Evolutionary conservation across 768 basidiomycete genomes (phyloP).

Genomic region (Lentinula raphanica): DNA sequence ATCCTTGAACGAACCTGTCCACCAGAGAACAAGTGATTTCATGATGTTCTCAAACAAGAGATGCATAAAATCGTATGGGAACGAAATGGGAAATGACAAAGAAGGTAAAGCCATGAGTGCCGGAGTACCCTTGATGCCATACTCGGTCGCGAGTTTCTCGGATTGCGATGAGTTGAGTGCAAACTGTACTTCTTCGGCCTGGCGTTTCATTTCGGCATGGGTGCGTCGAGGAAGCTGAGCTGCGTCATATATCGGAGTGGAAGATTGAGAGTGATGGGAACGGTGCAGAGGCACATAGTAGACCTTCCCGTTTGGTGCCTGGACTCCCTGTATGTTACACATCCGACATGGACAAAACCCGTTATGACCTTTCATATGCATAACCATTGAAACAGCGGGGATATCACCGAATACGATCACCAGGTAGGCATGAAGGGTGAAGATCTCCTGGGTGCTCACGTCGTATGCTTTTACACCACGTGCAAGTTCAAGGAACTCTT

Average conservation of each 20-base stretch:
- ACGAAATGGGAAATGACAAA: slow-evolving; percentile 20
- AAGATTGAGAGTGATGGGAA: slow-evolving; percentile 7
- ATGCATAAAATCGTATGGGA: slow-evolving; percentile 37
- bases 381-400: slow-evolving; percentile 18
- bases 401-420: slow-evolving; percentile 29
- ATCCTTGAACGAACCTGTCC: slow-evolving; percentile 38
- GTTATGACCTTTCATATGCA: slow-evolving; percentile 34
- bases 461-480: slow-evolving; percentile 34
- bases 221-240: slow-evolving; percentile 19
- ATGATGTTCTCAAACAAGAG: slow-evolving; percentile 28
- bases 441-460: slow-evolving; percentile 10
- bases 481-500: slow-evolving; percentile 31
- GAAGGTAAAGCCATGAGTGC: slow-evolving; percentile 18
- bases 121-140: slow-evolving; percentile 20
- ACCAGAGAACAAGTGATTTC: slow-evolving; percentile 11
- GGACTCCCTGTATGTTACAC: slow-evolving; percentile 30
- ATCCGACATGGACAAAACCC: slow-evolving; percentile 26
- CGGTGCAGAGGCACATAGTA: slow-evolving; percentile 19
- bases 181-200: slow-evolving; percentile 10
- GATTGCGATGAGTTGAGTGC: slow-evolving; percentile 7
- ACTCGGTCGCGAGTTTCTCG: not conserved
- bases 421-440: slow-evolving; percentile 25
- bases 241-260: no score
- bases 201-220: slow-evolving; percentile 14
- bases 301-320: not conserved